phyloP scores from a whole-genome alignment of 179 eudicot species.

The Pouteria campechiana region DNA sequence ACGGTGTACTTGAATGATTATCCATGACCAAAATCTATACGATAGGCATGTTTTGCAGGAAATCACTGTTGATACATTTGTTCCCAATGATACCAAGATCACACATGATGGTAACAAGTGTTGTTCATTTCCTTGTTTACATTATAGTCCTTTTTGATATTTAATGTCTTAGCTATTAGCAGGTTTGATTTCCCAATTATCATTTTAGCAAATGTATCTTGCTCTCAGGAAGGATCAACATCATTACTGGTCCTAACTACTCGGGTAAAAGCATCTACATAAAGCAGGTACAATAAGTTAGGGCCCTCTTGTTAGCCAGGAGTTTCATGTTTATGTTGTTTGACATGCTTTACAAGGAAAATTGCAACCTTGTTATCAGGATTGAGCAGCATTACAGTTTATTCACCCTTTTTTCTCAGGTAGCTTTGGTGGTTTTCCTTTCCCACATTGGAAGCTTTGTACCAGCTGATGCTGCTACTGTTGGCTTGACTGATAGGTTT shows the following conservation, averaged over 20 bases:
- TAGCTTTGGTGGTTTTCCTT: constrained; percentile 93
- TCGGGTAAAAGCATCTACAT: constrained; percentile 97
- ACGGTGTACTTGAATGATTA: too few relatives aligned
- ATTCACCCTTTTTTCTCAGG: constrained; percentile 70
- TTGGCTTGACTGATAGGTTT: constrained; percentile 94
- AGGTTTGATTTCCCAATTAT: too few relatives aligned
- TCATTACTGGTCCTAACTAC: constrained; percentile 98
- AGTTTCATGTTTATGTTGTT: neutral
- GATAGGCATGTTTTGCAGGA: constrained; percentile 99
- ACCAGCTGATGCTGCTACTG: constrained; percentile 93
- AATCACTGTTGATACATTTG: constrained; percentile 94
- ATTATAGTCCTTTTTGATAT: too few relatives aligned
- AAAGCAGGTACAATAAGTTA: constrained; percentile 56
- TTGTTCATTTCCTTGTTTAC: constrained; percentile 5
- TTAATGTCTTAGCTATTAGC: too few relatives aligned
- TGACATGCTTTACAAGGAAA: neutral
- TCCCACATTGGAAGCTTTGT: constrained; percentile 98
- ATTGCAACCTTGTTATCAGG: too few relatives aligned
- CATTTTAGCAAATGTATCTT: too few relatives aligned
- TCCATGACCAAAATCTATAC: too few relatives aligned
- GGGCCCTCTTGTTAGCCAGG: neutral
- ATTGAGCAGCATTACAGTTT: too few relatives aligned
- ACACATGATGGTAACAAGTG: constrained; percentile 39
- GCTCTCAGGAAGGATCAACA: constrained; percentile 71
- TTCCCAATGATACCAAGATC: constrained; percentile 88